A percentile compares a stretch with the other conserved stretches of the same genome.
Evolutionary conservation across 225 moss, liverwort and hornwort species (phyloP).

Genomic region (Anthoceros angustus): DNA sequence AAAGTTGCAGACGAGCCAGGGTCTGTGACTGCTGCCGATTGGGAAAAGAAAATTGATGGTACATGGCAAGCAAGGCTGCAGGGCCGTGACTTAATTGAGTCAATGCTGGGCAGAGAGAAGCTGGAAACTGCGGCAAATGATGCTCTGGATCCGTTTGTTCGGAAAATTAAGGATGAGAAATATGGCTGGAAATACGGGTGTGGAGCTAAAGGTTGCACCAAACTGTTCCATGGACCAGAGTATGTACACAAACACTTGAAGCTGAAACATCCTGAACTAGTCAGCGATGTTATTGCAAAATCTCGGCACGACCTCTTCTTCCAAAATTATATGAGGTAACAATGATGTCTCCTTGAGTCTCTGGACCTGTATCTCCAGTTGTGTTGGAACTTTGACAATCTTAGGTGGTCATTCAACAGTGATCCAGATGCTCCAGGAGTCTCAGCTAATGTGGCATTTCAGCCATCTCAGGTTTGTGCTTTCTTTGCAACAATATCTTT

Average conservation of each 20-base stretch:
- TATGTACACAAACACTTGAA: slow-evolving; percentile 99
- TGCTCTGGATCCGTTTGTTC: slow-evolving; percentile 91
- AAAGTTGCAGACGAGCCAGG: slow-evolving; percentile 38
- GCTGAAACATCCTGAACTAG: slow-evolving; percentile 90
- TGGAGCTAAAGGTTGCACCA: slow-evolving; percentile 97
- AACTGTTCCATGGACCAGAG: slow-evolving; percentile 95
- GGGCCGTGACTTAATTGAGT: slow-evolving; percentile 74
- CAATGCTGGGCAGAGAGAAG: slow-evolving; percentile 96
- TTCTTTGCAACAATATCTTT: slow-evolving; percentile 1
- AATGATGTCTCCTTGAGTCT: background rate
- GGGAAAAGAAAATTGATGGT: slow-evolving; percentile 81
- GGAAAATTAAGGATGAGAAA: slow-evolving; percentile 98
- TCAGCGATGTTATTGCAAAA: slow-evolving; percentile 88
- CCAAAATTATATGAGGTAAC: slow-evolving; percentile 92
- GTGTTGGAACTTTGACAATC: background rate
- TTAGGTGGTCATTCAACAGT: slow-evolving; percentile 17
- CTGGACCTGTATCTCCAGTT: background rate
- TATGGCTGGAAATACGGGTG: slow-evolving; percentile 99
- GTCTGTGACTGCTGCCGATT: slow-evolving; percentile 43
- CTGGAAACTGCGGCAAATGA: slow-evolving; percentile 92
- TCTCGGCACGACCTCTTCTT: slow-evolving; percentile 95
- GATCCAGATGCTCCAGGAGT: slow-evolving; percentile 88
- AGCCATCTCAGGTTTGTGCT: slow-evolving; percentile 46
- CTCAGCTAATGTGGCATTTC: slow-evolving; percentile 35
- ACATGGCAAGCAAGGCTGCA: slow-evolving; percentile 72